A percentile compares a stretch with the other conserved stretches of the same genome.
These are phyloP conservation scores for Schizonepeta tenuifolia DNA, from an alignment of 257 asterid species.

Conservation along the genomic window DNA sequence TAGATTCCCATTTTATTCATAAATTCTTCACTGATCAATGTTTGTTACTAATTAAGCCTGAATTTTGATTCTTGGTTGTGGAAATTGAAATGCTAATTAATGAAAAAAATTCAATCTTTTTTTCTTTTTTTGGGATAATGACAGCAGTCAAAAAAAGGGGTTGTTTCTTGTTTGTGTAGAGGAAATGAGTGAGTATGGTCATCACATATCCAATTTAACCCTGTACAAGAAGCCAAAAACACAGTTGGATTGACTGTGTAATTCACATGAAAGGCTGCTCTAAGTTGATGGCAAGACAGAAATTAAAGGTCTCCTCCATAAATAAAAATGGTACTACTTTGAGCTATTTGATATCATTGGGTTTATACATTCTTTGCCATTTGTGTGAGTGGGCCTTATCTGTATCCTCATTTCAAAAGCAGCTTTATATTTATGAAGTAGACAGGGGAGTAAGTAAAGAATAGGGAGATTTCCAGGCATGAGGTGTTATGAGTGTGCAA, in stretches of 20 bases:
- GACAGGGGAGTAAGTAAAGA: constrained; percentile 53
- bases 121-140: constrained; percentile 44
- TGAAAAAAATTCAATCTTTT: constrained; percentile 20
- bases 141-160: constrained; percentile 40
- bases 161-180: constrained; percentile 22
- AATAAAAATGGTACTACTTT: constrained; percentile 46
- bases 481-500: constrained; percentile 43
- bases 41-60: background rate
- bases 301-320: constrained; percentile 56
- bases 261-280: constrained; percentile 94
- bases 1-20: background rate
- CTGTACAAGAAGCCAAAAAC: constrained; percentile 66
- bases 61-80: background rate
- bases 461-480: constrained; percentile 33
- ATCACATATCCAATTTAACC: constrained; percentile 42
- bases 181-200: too few relatives aligned
- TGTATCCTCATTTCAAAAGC: constrained; percentile 61
- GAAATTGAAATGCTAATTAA: background rate
- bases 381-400: constrained; percentile 65
- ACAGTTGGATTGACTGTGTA: constrained; percentile 86
- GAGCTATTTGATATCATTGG: constrained; percentile 64
- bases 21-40: background rate
- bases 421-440: constrained; percentile 72
- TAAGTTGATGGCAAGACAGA: constrained; percentile 61
- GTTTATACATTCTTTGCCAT: constrained; percentile 62